A percentile compares a stretch with the other conserved stretches of the same genome.
phyloP scores from a whole-genome alignment of 129 eudicot species.

The Flaveria bidentis region DNA sequence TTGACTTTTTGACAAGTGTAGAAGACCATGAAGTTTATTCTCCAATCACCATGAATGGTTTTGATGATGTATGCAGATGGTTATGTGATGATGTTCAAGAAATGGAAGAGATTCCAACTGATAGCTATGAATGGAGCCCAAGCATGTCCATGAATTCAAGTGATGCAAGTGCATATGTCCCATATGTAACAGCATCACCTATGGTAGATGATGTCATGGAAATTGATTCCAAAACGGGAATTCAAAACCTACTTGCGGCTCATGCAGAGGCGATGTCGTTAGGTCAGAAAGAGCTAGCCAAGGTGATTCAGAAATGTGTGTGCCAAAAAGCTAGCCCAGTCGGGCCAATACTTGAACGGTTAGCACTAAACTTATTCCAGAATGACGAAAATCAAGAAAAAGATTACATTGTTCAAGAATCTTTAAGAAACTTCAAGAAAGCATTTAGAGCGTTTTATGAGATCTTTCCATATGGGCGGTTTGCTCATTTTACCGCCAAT shows the following conservation, averaged over 20 bases:
- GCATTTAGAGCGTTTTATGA: conserved; percentile 54
- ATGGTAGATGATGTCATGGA: conserved; percentile 34
- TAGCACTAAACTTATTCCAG: conserved; percentile 45
- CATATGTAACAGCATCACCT: conserved; percentile 14
- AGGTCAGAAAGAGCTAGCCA: conserved; percentile 44
- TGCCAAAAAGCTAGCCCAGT: conserved; percentile 44
- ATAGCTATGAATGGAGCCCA: conserved; percentile 43
- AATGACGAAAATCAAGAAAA: conserved; percentile 39
- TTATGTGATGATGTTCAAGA: conserved; percentile 46
- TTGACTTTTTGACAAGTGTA: conserved; percentile 20
- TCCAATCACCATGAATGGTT: conserved; percentile 26
- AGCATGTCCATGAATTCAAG: conserved; percentile 31
- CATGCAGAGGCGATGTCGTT: conserved; percentile 59
- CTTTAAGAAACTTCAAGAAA: conserved; percentile 37
- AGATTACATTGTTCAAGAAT: conserved; percentile 46
- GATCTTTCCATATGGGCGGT: conserved; percentile 50
- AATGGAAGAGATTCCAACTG: conserved; percentile 29
- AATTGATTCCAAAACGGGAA: conserved; percentile 33
- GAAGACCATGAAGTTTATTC: conserved; percentile 27
- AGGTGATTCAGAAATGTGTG: conserved; percentile 42
- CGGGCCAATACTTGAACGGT: conserved; percentile 53
- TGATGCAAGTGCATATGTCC: conserved; percentile 19
- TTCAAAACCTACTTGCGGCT: conserved; percentile 47
- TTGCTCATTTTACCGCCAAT: conserved; percentile 69
- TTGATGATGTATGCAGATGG: conserved; percentile 48